Evolutionary conservation across 2,329 filamentous ascomycete genomes (phyloP).

Genomic region (Aspergillus sp.): DNA sequence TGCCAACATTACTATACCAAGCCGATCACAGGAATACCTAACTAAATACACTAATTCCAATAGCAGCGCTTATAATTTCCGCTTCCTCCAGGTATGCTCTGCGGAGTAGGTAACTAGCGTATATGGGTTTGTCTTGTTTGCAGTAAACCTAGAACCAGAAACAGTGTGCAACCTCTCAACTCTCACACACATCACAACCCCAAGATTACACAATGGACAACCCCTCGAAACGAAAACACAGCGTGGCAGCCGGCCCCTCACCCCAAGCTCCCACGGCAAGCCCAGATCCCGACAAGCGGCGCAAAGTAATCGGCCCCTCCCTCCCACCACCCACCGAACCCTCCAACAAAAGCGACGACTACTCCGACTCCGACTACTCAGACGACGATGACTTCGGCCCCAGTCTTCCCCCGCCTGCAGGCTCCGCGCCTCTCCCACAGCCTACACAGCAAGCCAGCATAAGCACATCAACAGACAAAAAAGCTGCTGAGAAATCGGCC

Average conservation of each 20-base stretch:
- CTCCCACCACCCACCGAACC: constrained; percentile 51
- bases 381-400: constrained; percentile 51
- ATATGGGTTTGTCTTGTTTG: background rate
- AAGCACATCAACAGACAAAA: constrained; percentile 32
- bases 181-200: background rate
- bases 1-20: no score
- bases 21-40: no score
- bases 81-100: no score
- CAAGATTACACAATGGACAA: constrained; percentile 11
- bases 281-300: constrained; percentile 47
- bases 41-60: no score
- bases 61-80: no score
- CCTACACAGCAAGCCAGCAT: background rate
- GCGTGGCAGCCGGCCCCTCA: background rate
- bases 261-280: background rate
- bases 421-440: constrained; percentile 7
- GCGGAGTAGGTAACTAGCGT: no score
- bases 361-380: constrained; percentile 38
- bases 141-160: background rate
- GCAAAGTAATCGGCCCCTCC: constrained; percentile 60
- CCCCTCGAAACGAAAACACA: constrained; percentile 12
- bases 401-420: constrained; percentile 38
- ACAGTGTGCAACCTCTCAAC: background rate
- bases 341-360: constrained; percentile 28
- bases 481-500: constrained; percentile 24